A percentile compares a stretch with the other conserved stretches of the same genome.
phyloP scores from a whole-genome alignment of 345 rosid species.

The Geranium rotundifolium region DNA sequence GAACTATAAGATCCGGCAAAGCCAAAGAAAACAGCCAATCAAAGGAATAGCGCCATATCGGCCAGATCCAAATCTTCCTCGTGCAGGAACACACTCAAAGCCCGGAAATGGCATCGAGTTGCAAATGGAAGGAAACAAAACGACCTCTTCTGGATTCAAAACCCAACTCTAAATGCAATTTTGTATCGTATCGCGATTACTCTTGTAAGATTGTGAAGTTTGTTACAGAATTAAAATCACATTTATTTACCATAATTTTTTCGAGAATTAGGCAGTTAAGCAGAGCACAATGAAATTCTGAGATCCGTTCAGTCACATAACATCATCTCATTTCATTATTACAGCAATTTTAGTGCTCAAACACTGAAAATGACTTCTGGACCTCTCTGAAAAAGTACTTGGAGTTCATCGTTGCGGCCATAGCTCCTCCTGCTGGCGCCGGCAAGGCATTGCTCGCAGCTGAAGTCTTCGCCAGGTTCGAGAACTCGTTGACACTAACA shows the following conservation, averaged over 20 bases:
- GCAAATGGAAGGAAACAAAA: no score
- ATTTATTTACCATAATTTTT: no score
- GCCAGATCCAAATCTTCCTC: not conserved
- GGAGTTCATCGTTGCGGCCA: slow-evolving; percentile 1
- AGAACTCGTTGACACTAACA: not conserved
- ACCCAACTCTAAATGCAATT: no score
- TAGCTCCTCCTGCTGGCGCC: not conserved
- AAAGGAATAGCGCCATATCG: slow-evolving; percentile 9
- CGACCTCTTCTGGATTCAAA: no score
- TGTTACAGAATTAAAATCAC: no score
- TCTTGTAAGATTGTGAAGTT: no score
- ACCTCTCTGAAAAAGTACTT: slow-evolving; percentile 10
- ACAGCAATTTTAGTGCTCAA: slow-evolving; percentile 1
- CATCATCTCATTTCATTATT: no score
- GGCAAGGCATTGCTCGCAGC: not conserved
- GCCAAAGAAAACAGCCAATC: slow-evolving; percentile 8
- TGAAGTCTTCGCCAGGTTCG: not conserved
- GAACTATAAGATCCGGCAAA: slow-evolving; percentile 26
- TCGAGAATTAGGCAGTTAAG: no score
- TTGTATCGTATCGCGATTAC: no score
- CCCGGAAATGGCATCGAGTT: not conserved
- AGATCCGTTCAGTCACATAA: no score
- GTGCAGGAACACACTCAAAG: no score
- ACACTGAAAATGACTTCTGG: slow-evolving; percentile 15
- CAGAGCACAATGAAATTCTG: no score